Percentiles rank a stretch among this genome's conserved stretches.
These are phyloP conservation scores for Candida glucosophila DNA, from an alignment of 1,139 yeast species.

Conservation along the genomic window DNA sequence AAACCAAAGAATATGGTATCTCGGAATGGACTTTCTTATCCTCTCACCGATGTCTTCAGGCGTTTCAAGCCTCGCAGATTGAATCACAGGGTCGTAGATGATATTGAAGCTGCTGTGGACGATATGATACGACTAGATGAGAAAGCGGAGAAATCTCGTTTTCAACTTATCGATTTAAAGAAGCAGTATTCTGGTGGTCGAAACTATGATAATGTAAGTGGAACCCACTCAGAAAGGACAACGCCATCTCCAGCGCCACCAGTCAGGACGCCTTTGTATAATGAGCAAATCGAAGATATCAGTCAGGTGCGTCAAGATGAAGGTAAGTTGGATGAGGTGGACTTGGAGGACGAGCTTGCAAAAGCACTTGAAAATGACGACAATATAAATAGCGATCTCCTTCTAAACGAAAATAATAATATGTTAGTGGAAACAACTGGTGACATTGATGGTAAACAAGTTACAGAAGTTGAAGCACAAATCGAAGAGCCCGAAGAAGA, in stretches of 20 bases:
- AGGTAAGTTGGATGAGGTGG: constrained; percentile 10
- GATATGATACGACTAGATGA: constrained; percentile 69
- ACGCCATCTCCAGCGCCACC: constrained; percentile 11
- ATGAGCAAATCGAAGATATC: constrained; percentile 18
- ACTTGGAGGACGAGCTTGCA: constrained; percentile 33
- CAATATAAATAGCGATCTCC: constrained; percentile 3
- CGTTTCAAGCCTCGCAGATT: constrained; percentile 45
- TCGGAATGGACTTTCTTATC: constrained; percentile 79
- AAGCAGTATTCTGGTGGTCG: no score
- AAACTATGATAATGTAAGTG: no score
- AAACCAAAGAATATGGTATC: constrained; percentile 38
- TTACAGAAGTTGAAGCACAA: constrained; percentile 9
- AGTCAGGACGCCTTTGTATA: no score
- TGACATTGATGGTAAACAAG: constrained; percentile 9
- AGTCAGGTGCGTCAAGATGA: constrained; percentile 17
- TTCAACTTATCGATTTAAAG: constrained; percentile 62
- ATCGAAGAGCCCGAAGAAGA: constrained; percentile 14
- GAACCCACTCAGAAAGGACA: constrained; percentile 7
- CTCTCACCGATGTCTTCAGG: constrained; percentile 43
- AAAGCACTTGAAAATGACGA: constrained; percentile 24
- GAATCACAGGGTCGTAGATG: constrained; percentile 45
- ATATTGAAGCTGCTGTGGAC: constrained; percentile 71
- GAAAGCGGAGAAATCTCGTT: constrained; percentile 74
- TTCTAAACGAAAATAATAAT: constrained; percentile 9
- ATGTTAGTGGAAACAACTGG: no score